Conservation (phyloP, 495 filamentous ascomycete species). For the Viridothelium virens region DNA sequence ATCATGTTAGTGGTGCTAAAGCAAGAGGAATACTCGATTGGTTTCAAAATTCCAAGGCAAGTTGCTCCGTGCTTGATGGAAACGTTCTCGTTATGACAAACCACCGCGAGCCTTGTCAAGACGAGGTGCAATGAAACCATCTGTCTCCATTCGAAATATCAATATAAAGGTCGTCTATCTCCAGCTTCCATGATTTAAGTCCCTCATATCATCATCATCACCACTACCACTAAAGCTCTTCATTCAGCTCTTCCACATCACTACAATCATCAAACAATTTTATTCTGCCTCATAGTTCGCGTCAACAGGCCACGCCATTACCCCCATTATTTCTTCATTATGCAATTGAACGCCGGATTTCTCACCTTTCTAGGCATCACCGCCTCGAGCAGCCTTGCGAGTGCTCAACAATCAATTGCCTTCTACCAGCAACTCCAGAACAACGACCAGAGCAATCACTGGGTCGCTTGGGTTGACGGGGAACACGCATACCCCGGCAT, state of each 20-base stretch:
- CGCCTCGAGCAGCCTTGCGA: not conserved
- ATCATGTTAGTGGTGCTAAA: not conserved
- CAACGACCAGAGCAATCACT: not conserved
- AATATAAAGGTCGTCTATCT: not conserved
- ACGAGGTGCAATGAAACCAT: not conserved
- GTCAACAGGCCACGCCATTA: not conserved
- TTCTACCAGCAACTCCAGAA: not conserved
- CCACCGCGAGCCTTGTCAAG: not conserved
- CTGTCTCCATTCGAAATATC: slow-evolving; percentile 1
- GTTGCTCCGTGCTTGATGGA: not conserved
- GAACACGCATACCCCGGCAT: not conserved
- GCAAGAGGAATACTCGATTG: not conserved
- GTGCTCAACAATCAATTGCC: not conserved
- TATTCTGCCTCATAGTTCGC: not conserved
- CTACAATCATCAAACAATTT: not conserved
- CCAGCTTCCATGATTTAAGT: not conserved
- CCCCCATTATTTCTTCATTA: not conserved
- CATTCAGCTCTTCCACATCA: not conserved
- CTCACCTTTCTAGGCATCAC: not conserved
- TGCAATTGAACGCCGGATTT: not conserved
- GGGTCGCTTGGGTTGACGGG: not conserved
- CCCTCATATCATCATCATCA: slow-evolving; percentile 1
- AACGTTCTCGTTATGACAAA: not conserved
- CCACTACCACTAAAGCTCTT: not conserved
- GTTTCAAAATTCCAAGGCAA: not conserved